Evolutionary conservation across 108 stramenopile species (phyloP).

Genomic region (Nitzschia sp.): DNA sequence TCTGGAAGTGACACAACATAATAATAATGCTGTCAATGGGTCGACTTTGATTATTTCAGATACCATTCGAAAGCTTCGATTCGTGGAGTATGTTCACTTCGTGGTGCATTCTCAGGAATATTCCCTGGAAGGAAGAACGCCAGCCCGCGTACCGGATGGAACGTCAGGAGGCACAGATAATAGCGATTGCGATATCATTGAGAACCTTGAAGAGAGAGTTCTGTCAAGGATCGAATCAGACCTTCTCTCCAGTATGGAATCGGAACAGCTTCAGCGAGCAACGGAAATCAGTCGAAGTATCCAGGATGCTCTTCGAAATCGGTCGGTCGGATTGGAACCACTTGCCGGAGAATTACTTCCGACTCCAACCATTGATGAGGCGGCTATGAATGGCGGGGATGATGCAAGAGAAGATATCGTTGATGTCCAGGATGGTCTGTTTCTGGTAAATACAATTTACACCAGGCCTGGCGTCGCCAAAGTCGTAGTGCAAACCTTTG

Average conservation of each 20-base stretch:
- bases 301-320: conserved; percentile 3
- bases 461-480: conserved; percentile 28
- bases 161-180: not conserved
- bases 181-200: too few relatives aligned
- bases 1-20: not conserved
- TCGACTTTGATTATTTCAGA: not conserved
- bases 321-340: conserved; percentile 27
- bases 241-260: not conserved
- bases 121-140: not conserved
- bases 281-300: not conserved
- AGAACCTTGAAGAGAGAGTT: not conserved
- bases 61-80: conserved; percentile 14
- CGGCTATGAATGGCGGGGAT: not conserved
- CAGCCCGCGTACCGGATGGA: not conserved
- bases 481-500: conserved; percentile 26
- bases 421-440: not conserved
- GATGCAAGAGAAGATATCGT: not conserved
- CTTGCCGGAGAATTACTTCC: conserved; percentile 41
- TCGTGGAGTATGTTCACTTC: conserved; percentile 41
- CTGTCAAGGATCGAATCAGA: not conserved
- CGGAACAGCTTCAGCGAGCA: not conserved
- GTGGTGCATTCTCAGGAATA: conserved; percentile 12
- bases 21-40: not conserved
- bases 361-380: conserved; percentile 18
- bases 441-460: conserved; percentile 48